Evolutionary conservation across 345 rosid genomes (phyloP).

Genomic region (Durio zibethinus): DNA sequence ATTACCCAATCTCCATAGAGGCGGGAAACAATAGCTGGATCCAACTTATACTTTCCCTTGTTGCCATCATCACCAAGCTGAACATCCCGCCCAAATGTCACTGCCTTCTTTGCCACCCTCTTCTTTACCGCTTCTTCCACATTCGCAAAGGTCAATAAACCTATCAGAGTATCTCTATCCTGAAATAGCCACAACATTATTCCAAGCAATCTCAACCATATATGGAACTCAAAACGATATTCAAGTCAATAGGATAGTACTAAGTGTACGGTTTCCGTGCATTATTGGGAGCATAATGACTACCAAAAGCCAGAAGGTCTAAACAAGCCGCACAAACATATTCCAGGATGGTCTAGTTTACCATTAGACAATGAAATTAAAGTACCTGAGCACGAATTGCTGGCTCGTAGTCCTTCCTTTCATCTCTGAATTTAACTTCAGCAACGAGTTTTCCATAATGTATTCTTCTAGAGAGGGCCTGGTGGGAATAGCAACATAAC

Average conservation of each 20-base stretch:
- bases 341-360: background rate
- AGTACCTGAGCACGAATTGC: conserved; percentile 68
- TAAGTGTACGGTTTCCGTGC: background rate
- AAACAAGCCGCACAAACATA: background rate
- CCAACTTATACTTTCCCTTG: conserved; percentile 45
- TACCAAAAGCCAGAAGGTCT: background rate
- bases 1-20: conserved; percentile 83
- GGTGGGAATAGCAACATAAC: conserved; percentile 13
- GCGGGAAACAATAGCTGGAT: conserved; percentile 57
- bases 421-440: conserved; percentile 74
- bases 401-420: conserved; percentile 64
- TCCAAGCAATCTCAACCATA: no score
- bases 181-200: conserved; percentile 22
- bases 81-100: conserved; percentile 65
- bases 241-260: background rate
- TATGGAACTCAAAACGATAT: background rate
- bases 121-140: conserved; percentile 78
- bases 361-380: background rate
- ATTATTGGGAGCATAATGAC: background rate
- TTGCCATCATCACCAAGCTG: conserved; percentile 15
- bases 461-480: conserved; percentile 86
- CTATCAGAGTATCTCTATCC: conserved; percentile 69
- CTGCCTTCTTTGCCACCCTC: conserved; percentile 80
- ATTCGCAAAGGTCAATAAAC: conserved; percentile 56
- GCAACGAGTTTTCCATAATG: conserved; percentile 89